Evolutionary conservation across 257 asterid genomes (phyloP).

Genomic region (Nemophila menziesii): DNA sequence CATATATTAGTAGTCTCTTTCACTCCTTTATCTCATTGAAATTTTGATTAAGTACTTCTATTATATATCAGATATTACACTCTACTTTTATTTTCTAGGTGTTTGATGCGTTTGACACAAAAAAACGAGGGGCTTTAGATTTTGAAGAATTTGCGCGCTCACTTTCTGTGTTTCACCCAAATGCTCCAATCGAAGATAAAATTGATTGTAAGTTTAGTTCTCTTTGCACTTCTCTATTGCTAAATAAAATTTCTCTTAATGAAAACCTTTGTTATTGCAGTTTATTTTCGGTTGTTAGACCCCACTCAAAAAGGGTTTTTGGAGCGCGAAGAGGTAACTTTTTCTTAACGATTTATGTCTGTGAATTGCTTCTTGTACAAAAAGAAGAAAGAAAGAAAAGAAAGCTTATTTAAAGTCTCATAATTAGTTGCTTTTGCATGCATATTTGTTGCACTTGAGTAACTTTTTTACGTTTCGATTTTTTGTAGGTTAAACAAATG

Average conservation of each 20-base stretch:
- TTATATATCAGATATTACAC: not conserved
- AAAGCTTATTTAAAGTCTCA: not conserved
- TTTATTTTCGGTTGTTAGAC: constrained; percentile 76
- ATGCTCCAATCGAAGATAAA: constrained; percentile 72
- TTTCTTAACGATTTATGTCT: no score
- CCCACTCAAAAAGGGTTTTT: constrained; percentile 88
- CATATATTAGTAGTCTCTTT: no score
- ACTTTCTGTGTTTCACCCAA: constrained; percentile 79
- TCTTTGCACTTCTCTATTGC: no score
- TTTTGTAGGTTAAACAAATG: constrained; percentile 80
- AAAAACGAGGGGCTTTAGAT: constrained; percentile 71
- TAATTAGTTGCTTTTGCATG: not conserved
- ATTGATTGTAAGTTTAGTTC: constrained; percentile 51
- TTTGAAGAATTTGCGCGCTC: constrained; percentile 87
- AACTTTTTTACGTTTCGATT: not conserved
- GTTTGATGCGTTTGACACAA: constrained; percentile 66
- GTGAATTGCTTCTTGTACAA: not conserved
- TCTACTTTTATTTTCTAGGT: constrained; percentile 25
- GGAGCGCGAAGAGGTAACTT: constrained; percentile 77
- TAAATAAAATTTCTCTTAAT: no score
- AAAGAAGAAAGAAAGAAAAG: not conserved
- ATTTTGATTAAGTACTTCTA: not conserved
- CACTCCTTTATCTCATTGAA: constrained; percentile 1
- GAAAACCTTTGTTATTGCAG: constrained; percentile 28
- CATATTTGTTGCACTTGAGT: not conserved